These are phyloP conservation scores for Cordyceps cateniannulata DNA, from an alignment of 2,329 filamentous ascomycete species.

Conservation along the genomic window DNA sequence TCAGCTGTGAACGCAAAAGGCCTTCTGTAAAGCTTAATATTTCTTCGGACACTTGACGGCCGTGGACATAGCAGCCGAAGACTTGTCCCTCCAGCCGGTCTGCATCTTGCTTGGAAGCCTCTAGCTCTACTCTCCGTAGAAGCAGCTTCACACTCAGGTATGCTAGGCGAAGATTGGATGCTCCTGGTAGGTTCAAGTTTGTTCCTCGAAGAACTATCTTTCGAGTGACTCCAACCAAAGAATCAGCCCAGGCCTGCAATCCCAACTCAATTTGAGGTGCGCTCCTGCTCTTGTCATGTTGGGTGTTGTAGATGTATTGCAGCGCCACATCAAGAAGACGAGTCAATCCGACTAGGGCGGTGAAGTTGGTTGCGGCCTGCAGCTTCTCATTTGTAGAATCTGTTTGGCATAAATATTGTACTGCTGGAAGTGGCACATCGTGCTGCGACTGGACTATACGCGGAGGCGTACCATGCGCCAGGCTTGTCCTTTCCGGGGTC, in stretches of 20 bases:
- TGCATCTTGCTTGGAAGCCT: slow-evolving; percentile 28
- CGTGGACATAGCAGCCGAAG: slow-evolving; percentile 31
- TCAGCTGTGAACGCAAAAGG: slow-evolving; percentile 34
- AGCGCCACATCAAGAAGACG: slow-evolving; percentile 28
- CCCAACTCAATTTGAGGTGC: slow-evolving; percentile 29
- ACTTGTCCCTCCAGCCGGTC: slow-evolving; percentile 18
- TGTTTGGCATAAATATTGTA: slow-evolving; percentile 27
- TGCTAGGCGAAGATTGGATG: slow-evolving; percentile 44
- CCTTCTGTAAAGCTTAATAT: slow-evolving; percentile 43
- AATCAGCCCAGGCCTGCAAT: slow-evolving; percentile 39
- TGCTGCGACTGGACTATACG: slow-evolving; percentile 38
- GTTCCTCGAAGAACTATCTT: slow-evolving; percentile 36
- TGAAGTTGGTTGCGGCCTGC: slow-evolving; percentile 32
- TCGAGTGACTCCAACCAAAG: slow-evolving; percentile 30
- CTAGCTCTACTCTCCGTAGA: slow-evolving; percentile 39
- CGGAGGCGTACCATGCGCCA: slow-evolving; percentile 47
- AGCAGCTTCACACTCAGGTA: slow-evolving; percentile 44
- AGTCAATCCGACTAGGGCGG: slow-evolving; percentile 39
- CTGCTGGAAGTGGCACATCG: slow-evolving; percentile 39
- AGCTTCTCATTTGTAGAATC: slow-evolving; percentile 14
- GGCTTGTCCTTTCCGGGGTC: slow-evolving; percentile 35
- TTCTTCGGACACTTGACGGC: slow-evolving; percentile 39
- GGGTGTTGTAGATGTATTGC: slow-evolving; percentile 30
- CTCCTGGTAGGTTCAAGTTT: slow-evolving; percentile 34
- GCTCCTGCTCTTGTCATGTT: slow-evolving; percentile 20